A percentile compares a stretch with the other conserved stretches of the same genome.
Evolutionary conservation across 169 alveolate genomes (phyloP).

Genomic region (Plasmodium coatneyi): DNA sequence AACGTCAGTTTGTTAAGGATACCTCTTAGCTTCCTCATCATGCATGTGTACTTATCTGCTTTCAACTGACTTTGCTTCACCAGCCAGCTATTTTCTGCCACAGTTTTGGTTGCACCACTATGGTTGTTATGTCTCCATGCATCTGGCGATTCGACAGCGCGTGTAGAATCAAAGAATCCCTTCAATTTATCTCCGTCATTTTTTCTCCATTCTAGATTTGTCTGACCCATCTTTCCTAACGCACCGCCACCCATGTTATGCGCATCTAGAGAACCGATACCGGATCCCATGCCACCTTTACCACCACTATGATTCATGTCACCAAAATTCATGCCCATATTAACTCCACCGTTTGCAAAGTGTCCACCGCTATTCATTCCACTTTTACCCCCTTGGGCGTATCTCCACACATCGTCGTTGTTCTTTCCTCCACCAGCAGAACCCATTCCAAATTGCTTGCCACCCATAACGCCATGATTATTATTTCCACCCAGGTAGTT

Average conservation of each 20-base stretch:
- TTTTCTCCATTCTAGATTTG: conserved; percentile 53
- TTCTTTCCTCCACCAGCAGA: conserved; percentile 1
- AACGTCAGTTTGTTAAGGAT: conserved; percentile 81
- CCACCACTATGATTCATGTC: neutral
- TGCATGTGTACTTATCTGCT: conserved; percentile 77
- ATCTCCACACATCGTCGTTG: conserved; percentile 38
- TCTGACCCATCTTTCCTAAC: neutral
- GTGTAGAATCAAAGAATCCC: conserved; percentile 69
- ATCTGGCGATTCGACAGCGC: conserved; percentile 59
- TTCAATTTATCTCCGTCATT: conserved; percentile 62
- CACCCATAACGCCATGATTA: neutral
- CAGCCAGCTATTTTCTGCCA: conserved; percentile 83
- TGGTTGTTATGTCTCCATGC: conserved; percentile 76
- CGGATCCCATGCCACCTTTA: neutral
- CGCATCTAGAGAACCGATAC: neutral
- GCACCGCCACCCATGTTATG: neutral
- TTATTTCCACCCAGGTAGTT: neutral
- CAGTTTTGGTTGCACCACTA: conserved; percentile 25
- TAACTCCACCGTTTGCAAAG: neutral
- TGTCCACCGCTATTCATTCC: neutral
- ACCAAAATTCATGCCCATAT: conserved; percentile 2
- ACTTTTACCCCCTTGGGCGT: neutral
- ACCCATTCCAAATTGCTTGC: neutral
- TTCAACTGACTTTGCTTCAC: conserved; percentile 80
- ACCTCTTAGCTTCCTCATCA: conserved; percentile 84